phyloP scores from a whole-genome alignment of 139 green algal genomes.

The Spirogloea muscicola region DNA sequence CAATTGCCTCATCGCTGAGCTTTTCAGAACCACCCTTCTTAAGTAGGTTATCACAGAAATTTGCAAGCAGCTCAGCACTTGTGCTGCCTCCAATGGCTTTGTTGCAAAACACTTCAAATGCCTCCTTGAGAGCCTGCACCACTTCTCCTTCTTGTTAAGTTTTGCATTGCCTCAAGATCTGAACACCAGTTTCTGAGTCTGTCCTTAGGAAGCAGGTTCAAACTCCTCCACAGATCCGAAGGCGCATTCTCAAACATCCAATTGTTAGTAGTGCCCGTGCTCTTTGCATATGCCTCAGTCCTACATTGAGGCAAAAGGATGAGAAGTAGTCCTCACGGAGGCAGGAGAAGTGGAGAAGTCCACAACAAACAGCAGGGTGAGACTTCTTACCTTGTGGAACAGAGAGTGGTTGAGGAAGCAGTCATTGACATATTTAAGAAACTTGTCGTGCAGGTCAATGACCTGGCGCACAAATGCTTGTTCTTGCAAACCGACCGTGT shows the following conservation, averaged over 20 bases:
- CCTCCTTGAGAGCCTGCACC: constrained; percentile 85
- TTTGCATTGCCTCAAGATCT: too few species aligned
- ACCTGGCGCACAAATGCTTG: constrained; percentile 75
- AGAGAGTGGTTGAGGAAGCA: constrained; percentile 73
- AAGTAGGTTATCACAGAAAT: constrained; percentile 95
- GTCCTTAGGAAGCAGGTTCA: too few species aligned
- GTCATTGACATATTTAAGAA: constrained; percentile 60
- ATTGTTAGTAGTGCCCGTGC: too few species aligned
- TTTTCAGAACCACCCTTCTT: constrained; percentile 89
- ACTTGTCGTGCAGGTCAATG: constrained; percentile 96
- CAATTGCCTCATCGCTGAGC: constrained; percentile 89
- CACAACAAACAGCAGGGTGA: too few species aligned
- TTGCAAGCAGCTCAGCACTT: constrained; percentile 94
- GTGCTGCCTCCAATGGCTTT: constrained; percentile 79
- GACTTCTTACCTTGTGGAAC: constrained; percentile 89
- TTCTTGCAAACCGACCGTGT: constrained; percentile 40
- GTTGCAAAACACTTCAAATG: constrained; percentile 98
- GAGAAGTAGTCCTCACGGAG: too few species aligned
- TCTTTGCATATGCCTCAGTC: too few species aligned
- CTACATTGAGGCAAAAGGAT: too few species aligned
- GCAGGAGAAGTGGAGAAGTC: too few species aligned
- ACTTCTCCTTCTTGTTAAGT: too few species aligned
- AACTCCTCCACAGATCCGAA: too few species aligned
- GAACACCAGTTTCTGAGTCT: too few species aligned
- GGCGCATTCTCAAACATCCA: too few species aligned